These are phyloP conservation scores for Hymenochaete sp. DNA, from an alignment of 1,284 basidiomycete species.

Conservation along the genomic window DNA sequence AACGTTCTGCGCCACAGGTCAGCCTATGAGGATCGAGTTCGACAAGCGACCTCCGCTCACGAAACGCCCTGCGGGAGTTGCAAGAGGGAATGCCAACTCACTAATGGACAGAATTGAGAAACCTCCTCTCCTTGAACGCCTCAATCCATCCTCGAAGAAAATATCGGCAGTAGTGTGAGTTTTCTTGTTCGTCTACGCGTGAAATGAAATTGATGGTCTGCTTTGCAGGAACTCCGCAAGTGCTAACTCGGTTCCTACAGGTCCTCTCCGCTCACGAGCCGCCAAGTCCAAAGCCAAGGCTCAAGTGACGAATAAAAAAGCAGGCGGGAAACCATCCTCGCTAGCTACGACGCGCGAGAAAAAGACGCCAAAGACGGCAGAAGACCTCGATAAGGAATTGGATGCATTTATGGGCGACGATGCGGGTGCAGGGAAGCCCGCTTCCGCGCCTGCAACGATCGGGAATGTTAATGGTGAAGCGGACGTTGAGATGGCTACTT, in stretches of 20 bases:
- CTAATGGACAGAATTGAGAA: slow-evolving; percentile 60
- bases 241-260: too few species aligned
- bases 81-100: slow-evolving; percentile 41
- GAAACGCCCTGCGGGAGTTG: slow-evolving; percentile 31
- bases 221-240: too few species aligned
- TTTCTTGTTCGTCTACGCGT: too few species aligned
- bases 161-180: slow-evolving; percentile 19
- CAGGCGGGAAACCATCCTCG: too few species aligned
- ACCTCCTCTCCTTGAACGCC: slow-evolving; percentile 49
- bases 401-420: slow-evolving; percentile 82
- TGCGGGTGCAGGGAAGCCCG: slow-evolving; percentile 20
- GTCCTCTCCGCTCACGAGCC: slow-evolving; percentile 33
- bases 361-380: slow-evolving; percentile 57
- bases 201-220: too few species aligned
- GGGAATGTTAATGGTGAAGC: slow-evolving; percentile 20
- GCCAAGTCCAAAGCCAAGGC: slow-evolving; percentile 13
- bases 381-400: slow-evolving; percentile 84
- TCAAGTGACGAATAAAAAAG: too few species aligned
- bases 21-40: slow-evolving; percentile 72
- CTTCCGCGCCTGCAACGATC: slow-evolving; percentile 21
- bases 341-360: too few species aligned
- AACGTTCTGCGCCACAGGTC: slow-evolving; percentile 39
- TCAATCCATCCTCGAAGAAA: slow-evolving; percentile 25
- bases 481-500: slow-evolving; percentile 46
- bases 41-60: too few species aligned